Percentiles rank a stretch among this genome's conserved stretches.
phyloP scores from a whole-genome alignment of 2,329 filamentous ascomycete genomes.

The Venturia asperata region DNA sequence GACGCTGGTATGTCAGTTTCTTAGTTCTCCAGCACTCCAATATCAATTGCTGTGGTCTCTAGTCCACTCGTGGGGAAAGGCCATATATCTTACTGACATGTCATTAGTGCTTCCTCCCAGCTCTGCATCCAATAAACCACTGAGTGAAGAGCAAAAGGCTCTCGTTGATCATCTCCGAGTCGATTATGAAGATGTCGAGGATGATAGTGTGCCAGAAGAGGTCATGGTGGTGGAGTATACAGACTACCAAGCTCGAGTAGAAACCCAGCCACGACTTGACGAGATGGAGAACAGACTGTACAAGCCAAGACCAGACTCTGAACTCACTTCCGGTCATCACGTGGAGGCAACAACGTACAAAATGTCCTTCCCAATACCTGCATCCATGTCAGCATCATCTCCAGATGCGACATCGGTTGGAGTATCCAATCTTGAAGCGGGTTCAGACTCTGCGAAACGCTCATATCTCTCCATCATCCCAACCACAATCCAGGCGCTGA shows the following conservation, averaged over 20 bases:
- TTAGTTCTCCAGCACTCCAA: neutral
- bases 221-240: conserved; percentile 6
- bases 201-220: neutral
- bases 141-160: neutral
- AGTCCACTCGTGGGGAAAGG: neutral
- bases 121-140: neutral
- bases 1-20: neutral
- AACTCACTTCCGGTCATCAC: neutral
- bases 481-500: conserved; percentile 11
- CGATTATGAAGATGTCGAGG: conserved; percentile 16
- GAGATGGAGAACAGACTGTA: neutral
- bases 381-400: conserved; percentile 2
- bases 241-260: neutral
- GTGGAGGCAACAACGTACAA: neutral
- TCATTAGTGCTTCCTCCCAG: neutral
- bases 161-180: conserved; percentile 9
- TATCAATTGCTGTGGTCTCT: neutral
- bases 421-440: conserved; percentile 14
- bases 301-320: neutral
- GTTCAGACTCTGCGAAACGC: conserved; percentile 15
- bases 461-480: conserved; percentile 17
- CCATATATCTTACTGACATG: neutral
- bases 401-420: conserved; percentile 5
- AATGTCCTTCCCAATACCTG: neutral
- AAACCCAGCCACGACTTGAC: conserved; percentile 1